Percentiles rank a stretch among this genome's conserved stretches.
Evolutionary conservation across 2,329 filamentous ascomycete genomes (phyloP).

Genomic region (Chrysoporthe deuterocubensis): DNA sequence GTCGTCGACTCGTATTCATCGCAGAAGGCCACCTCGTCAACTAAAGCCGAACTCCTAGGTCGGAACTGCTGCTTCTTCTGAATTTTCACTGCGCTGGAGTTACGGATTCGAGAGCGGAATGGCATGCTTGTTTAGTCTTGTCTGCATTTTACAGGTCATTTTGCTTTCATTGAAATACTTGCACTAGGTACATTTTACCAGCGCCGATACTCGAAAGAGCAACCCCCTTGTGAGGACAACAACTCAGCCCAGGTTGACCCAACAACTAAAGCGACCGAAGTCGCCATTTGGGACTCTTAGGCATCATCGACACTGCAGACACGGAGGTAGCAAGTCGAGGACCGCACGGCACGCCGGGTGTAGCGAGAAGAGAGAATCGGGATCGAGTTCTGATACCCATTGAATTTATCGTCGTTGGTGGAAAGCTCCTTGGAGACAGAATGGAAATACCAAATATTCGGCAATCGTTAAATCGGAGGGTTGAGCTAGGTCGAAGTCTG

Average conservation of each 20-base stretch:
- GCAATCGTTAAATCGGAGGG: not conserved
- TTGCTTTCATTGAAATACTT: slow-evolving; percentile 12
- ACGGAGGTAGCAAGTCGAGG: not conserved
- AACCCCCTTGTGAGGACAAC: not conserved
- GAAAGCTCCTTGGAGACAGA: slow-evolving; percentile 11
- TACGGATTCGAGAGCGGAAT: slow-evolving; percentile 21
- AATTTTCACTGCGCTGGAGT: slow-evolving; percentile 25
- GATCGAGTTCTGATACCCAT: slow-evolving; percentile 25
- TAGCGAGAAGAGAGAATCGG: not conserved
- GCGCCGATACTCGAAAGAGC: not conserved
- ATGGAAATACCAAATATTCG: slow-evolving; percentile 10
- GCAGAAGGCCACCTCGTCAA: not conserved
- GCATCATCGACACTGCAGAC: not conserved
- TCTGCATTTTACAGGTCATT: slow-evolving; percentile 23
- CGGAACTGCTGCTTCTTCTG: slow-evolving; percentile 6
- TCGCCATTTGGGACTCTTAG: not conserved
- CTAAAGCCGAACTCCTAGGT: slow-evolving; percentile 5
- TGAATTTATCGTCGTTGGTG: slow-evolving; percentile 3
- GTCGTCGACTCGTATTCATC: slow-evolving; percentile 23
- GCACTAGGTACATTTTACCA: slow-evolving; percentile 18
- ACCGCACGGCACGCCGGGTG: not conserved
- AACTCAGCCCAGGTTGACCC: not conserved
- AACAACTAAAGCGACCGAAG: not conserved
- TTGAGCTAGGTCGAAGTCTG: not conserved
- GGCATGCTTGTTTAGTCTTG: slow-evolving; percentile 17